A percentile compares a stretch with the other conserved stretches of the same genome.
phyloP scores from a whole-genome alignment of 1,139 yeast genomes.

The Candida tropicalis region DNA sequence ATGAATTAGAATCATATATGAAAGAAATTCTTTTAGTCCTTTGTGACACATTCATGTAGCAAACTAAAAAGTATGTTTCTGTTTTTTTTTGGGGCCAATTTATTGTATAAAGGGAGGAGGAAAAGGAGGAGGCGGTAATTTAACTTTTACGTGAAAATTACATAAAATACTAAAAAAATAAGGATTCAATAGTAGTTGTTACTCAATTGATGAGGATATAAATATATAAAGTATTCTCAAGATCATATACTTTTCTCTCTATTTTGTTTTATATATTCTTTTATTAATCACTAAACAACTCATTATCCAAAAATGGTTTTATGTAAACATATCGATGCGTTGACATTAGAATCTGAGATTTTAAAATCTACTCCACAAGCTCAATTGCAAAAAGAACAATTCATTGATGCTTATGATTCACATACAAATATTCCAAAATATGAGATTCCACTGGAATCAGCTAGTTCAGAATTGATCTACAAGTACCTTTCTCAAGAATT shows the following conservation, averaged over 20 bases:
- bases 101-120: no score
- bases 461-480: conserved; percentile 56
- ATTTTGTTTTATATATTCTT: background rate
- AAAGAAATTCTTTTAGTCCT: no score
- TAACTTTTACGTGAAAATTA: conserved; percentile 1
- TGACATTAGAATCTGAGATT: conserved; percentile 32
- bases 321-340: conserved; percentile 42
- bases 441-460: conserved; percentile 59
- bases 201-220: no score
- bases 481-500: conserved; percentile 72
- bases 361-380: conserved; percentile 29
- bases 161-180: background rate
- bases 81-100: no score
- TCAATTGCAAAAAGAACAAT: conserved; percentile 32
- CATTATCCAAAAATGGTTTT: no score
- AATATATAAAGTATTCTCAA: no score
- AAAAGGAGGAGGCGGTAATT: no score
- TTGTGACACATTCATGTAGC: no score
- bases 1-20: no score
- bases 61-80: background rate
- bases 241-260: background rate
- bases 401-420: conserved; percentile 37
- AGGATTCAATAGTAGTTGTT: no score
- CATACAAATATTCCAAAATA: conserved; percentile 47
- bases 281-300: no score